phyloP scores from a whole-genome alignment of 495 filamentous ascomycete genomes.

The Xylaria cubensis region DNA sequence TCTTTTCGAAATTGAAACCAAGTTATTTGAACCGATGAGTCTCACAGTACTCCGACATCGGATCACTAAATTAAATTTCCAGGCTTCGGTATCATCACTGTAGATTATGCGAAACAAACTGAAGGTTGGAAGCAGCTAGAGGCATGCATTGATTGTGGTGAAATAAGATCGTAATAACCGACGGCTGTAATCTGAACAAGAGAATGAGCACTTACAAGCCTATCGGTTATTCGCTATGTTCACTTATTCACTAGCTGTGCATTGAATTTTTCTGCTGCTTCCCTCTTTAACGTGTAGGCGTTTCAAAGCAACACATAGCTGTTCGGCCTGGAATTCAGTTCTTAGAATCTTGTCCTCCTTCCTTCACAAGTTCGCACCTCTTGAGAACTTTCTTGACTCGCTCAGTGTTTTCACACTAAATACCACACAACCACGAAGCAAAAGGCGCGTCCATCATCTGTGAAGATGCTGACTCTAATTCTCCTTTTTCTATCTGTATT shows the following conservation, averaged over 20 bases:
- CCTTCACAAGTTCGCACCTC: neutral
- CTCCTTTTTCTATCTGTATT: neutral
- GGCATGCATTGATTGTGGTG: neutral
- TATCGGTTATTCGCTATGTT: neutral
- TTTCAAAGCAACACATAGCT: neutral
- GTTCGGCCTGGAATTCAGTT: too few species aligned
- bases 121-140: neutral
- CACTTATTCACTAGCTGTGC: neutral
- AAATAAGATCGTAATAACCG: constrained; percentile 5
- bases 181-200: neutral
- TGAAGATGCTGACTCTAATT: neutral
- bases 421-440: neutral
- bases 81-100: neutral
- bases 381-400: neutral
- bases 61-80: neutral
- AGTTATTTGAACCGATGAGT: neutral
- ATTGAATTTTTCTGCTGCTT: neutral
- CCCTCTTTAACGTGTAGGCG: neutral
- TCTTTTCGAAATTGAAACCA: neutral
- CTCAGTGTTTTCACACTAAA: neutral
- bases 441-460: neutral
- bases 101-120: neutral
- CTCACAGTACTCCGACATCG: neutral
- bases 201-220: neutral
- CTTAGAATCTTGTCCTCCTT: neutral